Base-by-base conservation (phyloP, 495 filamentous ascomycete species). In the Geoglossum glabrum region DNA sequence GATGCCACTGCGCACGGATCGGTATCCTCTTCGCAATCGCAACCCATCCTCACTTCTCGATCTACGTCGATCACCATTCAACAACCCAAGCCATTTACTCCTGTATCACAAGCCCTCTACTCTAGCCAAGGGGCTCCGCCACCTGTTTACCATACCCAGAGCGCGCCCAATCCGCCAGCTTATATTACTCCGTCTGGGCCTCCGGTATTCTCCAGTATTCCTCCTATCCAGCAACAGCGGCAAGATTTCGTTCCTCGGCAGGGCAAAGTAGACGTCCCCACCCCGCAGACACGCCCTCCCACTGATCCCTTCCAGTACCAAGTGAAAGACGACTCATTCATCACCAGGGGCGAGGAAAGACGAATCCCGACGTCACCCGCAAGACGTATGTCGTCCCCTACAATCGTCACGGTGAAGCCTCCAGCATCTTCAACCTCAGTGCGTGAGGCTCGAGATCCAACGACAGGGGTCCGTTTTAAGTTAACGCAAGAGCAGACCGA, bases 31-130 rank as follows among this genome's bases (percentile, higher is more conserved):
- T 25, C 61, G 58, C 31, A 25, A 0, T 19, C 17, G 15, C 54
- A 60, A 40, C 52, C 49, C 10, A 19, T 58, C 28, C 25, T 21
- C 28, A 31, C 25, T 25, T 23, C 64, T 2, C 58, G 64, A n/a
- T 68, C 69, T 9, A 65, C 62, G 30, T 61, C 60, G 11, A 62
- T 66, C 6, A 61, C 60, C 10, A 55, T 73, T 1, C 66, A 72
- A 57, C 68, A 70, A 11, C 70, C 71, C 0, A 64, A 70, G 56
- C 71, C 71, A 11, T 56, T 68, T 15, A 59, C 63, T 15, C 68
- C 66, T 8, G 62, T 73, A 25, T 59, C 64, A 25, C 33, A 46
- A 8, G 31, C 47, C 13, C 54, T 55, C 13, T 59, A 58, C 49
- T 3, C 47, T 3, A 26, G 3, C 23, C n/a, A 31, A 27, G 27